Evolutionary conservation across 2,329 filamentous ascomycete species (phyloP).

Genomic region (Periglandula ipomoeae): DNA sequence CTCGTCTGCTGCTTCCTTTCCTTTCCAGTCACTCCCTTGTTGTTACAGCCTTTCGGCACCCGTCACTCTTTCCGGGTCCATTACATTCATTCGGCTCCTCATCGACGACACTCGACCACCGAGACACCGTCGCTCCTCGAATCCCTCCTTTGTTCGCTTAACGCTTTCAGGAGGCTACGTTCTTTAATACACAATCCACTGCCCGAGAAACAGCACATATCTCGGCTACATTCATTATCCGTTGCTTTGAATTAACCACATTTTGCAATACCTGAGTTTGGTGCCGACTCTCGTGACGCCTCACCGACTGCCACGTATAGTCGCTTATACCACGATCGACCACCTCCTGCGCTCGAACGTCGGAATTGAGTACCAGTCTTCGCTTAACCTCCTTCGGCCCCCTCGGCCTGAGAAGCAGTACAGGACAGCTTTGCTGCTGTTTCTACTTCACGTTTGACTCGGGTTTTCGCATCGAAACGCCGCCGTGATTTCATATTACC

Average conservation of each 20-base stretch:
- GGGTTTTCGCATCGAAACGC: too few relatives aligned
- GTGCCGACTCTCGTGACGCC: too few relatives aligned
- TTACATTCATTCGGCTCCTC: slow-evolving; percentile 32
- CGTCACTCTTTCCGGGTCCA: slow-evolving; percentile 44
- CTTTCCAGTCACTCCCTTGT: slow-evolving; percentile 43
- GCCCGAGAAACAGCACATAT: background rate
- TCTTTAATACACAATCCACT: slow-evolving; percentile 6
- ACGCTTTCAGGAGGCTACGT: slow-evolving; percentile 9
- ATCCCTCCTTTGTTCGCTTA: slow-evolving; percentile 11
- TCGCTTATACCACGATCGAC: background rate
- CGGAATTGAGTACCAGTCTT: background rate
- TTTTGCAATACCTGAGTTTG: background rate
- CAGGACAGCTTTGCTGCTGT: too few relatives aligned
- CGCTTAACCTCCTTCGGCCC: too few relatives aligned
- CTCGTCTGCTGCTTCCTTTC: slow-evolving; percentile 24
- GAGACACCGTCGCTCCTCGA: slow-evolving; percentile 8
- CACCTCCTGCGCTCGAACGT: background rate
- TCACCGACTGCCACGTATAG: too few relatives aligned
- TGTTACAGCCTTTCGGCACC: slow-evolving; percentile 31
- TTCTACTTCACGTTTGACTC: too few relatives aligned
- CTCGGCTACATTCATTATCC: slow-evolving; percentile 9
- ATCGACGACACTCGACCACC: slow-evolving; percentile 13
- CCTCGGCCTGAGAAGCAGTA: too few relatives aligned
- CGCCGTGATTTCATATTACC: background rate
- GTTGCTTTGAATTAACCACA: slow-evolving; percentile 1